These are phyloP conservation scores for Geotrichum australiense DNA, from an alignment of 1,139 yeast species.

Conservation along the genomic window DNA sequence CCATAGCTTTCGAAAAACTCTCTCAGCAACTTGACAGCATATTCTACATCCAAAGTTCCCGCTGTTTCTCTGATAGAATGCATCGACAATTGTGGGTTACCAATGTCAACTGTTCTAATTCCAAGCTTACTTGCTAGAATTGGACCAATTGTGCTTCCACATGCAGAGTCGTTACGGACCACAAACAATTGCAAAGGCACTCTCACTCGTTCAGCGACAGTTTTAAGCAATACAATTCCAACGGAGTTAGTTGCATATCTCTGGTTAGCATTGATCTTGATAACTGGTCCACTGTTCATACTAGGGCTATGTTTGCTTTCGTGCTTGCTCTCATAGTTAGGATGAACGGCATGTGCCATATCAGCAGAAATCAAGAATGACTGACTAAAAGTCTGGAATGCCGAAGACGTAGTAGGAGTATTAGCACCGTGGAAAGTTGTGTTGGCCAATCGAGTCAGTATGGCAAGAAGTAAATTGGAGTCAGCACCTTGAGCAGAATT, in stretches of 20 bases:
- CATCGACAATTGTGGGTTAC: constrained; percentile 93
- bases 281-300: constrained; percentile 83
- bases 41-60: constrained; percentile 66
- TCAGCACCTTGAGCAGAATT: constrained; percentile 95
- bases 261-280: constrained; percentile 91
- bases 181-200: constrained; percentile 62
- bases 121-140: constrained; percentile 85
- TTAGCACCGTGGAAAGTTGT: constrained; percentile 37
- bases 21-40: constrained; percentile 54
- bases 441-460: constrained; percentile 58
- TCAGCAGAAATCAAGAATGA: constrained; percentile 90
- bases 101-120: constrained; percentile 81
- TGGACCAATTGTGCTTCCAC: constrained; percentile 97
- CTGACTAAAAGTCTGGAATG: constrained; percentile 61
- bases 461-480: constrained; percentile 78
- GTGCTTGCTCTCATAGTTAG: constrained; percentile 72
- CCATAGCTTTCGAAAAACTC: constrained; percentile 39
- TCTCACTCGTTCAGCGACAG: constrained; percentile 56
- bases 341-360: constrained; percentile 96
- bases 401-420: constrained; percentile 33
- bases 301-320: constrained; percentile 75
- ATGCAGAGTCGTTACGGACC: constrained; percentile 84
- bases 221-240: constrained; percentile 72
- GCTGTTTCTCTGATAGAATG: constrained; percentile 94
- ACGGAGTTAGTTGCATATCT: constrained; percentile 91